These are phyloP conservation scores for Coniosporium tulheliwenetii DNA, from an alignment of 2,329 filamentous ascomycete genomes.

Conservation along the genomic window DNA sequence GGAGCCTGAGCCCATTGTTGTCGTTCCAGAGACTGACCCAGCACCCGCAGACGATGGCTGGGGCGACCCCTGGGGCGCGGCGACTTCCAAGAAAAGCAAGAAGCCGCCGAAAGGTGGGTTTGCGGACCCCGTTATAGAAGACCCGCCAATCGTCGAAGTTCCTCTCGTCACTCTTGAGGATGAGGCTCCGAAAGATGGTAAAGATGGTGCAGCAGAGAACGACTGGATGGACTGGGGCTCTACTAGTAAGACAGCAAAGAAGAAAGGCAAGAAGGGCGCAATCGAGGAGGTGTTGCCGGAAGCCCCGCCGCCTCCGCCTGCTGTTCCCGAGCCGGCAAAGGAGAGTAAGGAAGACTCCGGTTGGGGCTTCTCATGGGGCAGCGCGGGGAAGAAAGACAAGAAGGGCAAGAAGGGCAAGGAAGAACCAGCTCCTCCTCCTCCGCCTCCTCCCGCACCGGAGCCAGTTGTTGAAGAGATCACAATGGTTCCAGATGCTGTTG, in stretches of 20 bases:
- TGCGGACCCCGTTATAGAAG: slow-evolving; percentile 8
- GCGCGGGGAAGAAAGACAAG: slow-evolving; percentile 10
- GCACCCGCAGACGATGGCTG: slow-evolving; percentile 13
- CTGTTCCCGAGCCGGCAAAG: slow-evolving; percentile 4
- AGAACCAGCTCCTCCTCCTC: background rate
- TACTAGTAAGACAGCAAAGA: slow-evolving; percentile 10
- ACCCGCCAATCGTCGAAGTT: slow-evolving; percentile 6
- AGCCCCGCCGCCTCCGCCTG: slow-evolving; percentile 9
- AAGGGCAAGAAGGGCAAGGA: slow-evolving; percentile 3
- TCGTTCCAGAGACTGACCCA: slow-evolving; percentile 7
- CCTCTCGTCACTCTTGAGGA: background rate
- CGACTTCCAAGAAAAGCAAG: slow-evolving; percentile 3
- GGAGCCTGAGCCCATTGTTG: background rate
- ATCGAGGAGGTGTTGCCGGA: slow-evolving; percentile 9
- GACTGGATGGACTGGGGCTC: slow-evolving; percentile 13
- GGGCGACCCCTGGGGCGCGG: slow-evolving; percentile 9
- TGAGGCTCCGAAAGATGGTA: slow-evolving; percentile 2
- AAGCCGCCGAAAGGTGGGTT: slow-evolving; percentile 5
- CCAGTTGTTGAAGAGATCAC: slow-evolving; percentile 9
- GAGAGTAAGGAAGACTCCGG: slow-evolving; percentile 2
- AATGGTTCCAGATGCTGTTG: slow-evolving; percentile 30
- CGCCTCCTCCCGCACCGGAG: slow-evolving; percentile 2
- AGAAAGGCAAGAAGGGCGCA: slow-evolving; percentile 14
- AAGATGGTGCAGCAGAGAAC: background rate
- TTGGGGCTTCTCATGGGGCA: slow-evolving; percentile 3